Evolutionary conservation across 176 grass and related monocot genomes (phyloP), one percentile per base, ranked within the genome.

Genomic region (Hyparrhenia diplandra): DNA sequence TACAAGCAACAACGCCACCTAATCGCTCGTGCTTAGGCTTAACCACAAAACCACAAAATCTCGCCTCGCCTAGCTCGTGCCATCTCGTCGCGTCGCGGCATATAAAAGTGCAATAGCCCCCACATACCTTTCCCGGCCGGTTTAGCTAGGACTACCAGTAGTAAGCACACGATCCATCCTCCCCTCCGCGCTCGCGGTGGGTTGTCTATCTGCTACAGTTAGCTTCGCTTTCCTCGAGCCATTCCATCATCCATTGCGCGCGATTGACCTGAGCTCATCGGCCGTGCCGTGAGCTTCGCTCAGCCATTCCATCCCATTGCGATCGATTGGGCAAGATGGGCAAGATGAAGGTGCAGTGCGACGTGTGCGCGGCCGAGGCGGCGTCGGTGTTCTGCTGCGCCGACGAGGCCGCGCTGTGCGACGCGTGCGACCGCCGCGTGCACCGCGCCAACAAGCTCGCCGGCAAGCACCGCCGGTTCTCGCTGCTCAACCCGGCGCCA

Each of bases 311-410:
- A n/a, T 32, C 31, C 31, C 31, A 4, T 32, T n/a, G n/a, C 31
- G 31, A 4, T 4, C 31, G 31, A 32, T n/a, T n/a, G 31, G 4
- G 31, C 31, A 4, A 32, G 31, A 32, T 46, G 43, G 43, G 43
- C 43, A 46, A 16, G 79, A 95, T 96, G 93, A 96, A 93, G 88
- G 77, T 93, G 80, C 93, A 88, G 88, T 96, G 93, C 88, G 93
- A 96, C 88, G 88, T 83, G 78, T 96, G 93, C 70, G 76, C 83
- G 58, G 67, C 81, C 5, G 83, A 88, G 76, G 85, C 90, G 10
- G 93, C 93, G 14, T 92, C 93, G 2, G 93, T 96, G 52, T 96
- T 96, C 90, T 96, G 93, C 85, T 96, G 93, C 73, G 90, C 93
- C 68, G 93, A 96, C 39, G 93, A 96, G 85, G 93, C 93, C 16